A percentile compares a stretch with the other conserved stretches of the same genome.
Conservation (phyloP, 2,329 filamentous ascomycete species). For the Purpureocillium lavendulum region DNA sequence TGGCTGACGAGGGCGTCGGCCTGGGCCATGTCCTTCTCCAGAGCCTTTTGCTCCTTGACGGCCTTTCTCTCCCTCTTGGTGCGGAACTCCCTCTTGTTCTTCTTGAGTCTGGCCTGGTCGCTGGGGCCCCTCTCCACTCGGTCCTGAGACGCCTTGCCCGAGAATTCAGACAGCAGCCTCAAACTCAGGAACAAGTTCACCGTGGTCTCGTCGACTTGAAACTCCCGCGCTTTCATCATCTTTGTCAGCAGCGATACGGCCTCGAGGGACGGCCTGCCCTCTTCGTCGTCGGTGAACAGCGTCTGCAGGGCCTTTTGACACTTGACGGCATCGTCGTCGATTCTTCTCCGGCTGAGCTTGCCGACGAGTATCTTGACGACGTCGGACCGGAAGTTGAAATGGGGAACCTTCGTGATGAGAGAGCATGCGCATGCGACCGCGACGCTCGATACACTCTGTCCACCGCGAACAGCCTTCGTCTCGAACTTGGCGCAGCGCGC, state of each 20-base stretch:
- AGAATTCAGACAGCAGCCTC: constrained; percentile 80
- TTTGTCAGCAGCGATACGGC: constrained; percentile 77
- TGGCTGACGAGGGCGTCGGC: constrained; percentile 87
- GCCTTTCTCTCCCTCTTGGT: constrained; percentile 83
- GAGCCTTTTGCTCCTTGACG: constrained; percentile 73
- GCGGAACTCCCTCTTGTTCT: constrained; percentile 74
- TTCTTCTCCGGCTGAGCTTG: constrained; percentile 65
- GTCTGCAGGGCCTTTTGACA: constrained; percentile 72
- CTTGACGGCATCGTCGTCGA: constrained; percentile 69
- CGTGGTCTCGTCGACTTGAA: constrained; percentile 73
- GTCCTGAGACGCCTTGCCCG: constrained; percentile 73
- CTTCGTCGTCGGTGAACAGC: constrained; percentile 79
- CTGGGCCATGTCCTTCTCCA: constrained; percentile 89
- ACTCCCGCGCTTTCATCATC: constrained; percentile 90
- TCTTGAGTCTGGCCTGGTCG: constrained; percentile 32
- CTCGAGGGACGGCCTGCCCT: constrained; percentile 81
- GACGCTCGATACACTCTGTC: constrained; percentile 54
- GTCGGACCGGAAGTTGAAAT: constrained; percentile 94
- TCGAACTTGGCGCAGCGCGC: constrained; percentile 56
- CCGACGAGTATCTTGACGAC: constrained; percentile 79
- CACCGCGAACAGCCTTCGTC: constrained; percentile 25
- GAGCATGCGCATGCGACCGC: constrained; percentile 82
- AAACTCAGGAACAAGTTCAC: constrained; percentile 88
- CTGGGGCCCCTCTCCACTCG: constrained; percentile 46
- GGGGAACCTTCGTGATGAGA: constrained; percentile 72